Evolutionary conservation across 371 early-diverging fungal species (phyloP), one percentile per base, ranked within the genome.

Genomic region (Mucor saturninus): DNA sequence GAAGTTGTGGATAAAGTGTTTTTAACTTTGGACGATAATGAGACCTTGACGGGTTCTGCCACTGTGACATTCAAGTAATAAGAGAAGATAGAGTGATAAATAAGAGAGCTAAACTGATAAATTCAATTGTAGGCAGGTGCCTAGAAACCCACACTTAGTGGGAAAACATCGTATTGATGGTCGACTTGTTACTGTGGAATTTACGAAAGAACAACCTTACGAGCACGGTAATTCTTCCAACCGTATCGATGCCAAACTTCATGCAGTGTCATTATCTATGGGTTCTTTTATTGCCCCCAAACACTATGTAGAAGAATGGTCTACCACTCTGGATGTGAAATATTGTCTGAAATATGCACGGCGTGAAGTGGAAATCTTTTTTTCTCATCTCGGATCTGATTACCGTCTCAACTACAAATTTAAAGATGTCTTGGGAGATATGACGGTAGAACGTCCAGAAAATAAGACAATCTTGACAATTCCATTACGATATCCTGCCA

Each of bases 371-470:
- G 54, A 56, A 11, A 51, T 82, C 1, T 57, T 62, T n/a, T 82
- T 82, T 38, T 40, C 49, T 10, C 67, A 73, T 43, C 15, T 69
- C 21, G 49, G 55, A 2, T 54, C 67, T 13, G 62, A 67, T 1
- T 79, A 77, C 31, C 61, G 61, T 8, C 14, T 79, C 29, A 75
- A 72, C 30, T 68, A 68, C 38, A 60, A 56, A 2, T 79, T 82
- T 40, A 76, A 79, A 39, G 77, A 76, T 39, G 56, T 77, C 0
- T 11, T 45, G 10, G 63, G 60, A 0, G 64, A 70, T 29, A 68
- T 77, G 15, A 49, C 49, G 3, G 56, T 76, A 3, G 77, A 77
- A 32, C 29, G 66, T 8, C 71, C 71, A 0, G 42, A 40, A 1
- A 13, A 59, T 5, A 15, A 35, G 0, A 58, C 54, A 0, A 64